Base-by-base conservation (phyloP, 75 land plant species). In the Cupressus sempervirens region DNA sequence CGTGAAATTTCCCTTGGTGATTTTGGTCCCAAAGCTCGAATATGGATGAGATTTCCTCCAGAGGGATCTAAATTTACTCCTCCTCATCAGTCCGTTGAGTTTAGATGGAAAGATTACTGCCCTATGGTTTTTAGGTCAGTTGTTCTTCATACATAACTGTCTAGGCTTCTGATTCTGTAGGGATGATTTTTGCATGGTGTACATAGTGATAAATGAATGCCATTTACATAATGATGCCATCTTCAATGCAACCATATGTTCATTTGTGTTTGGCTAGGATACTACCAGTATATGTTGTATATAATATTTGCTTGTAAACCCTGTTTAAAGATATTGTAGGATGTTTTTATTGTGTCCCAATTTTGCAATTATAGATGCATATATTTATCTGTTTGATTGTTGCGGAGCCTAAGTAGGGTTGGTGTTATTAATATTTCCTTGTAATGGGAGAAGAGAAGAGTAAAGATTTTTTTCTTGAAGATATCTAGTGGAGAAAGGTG, bases 81-180 rank as follows among this genome's bases (percentile, higher is more conserved):
- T 75, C 87, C 94, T 41, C 94, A 93, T 67, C 86, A 88, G 50
- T 91, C 93, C 26, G 82, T 68, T n/a, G 95, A 93, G n/a, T 93
- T 93, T 76, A 92, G 83, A 84, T 92, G 93, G 95, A 93, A 92
- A 83, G 95, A 92, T 80, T 93, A 92, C 86, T 93, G 95, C 83
- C 95, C 95, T 1, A 85, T 89, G 86, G 95, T 93, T 82, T 93
- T 93, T 89, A 93, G 94, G 94, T 93, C 11, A 68, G 84, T 20
- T 81, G 4, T 86, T 75, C 36, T 76, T 20, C 38, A n/a, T 11
- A 3, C 20, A 13, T 79, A 43, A 45, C 81, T 43, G 46, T 11
- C 35, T 20, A 38, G 26, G 79, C 38, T 38, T 18, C 62, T 56
- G 23, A 4, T 56, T 56, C 26, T 20, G 0, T 56, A 4, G 18